Percentiles rank a stretch among this genome's conserved stretches.
Conservation (phyloP, 768 basidiomycete species). For the Kwoniella shandongensis region DNA sequence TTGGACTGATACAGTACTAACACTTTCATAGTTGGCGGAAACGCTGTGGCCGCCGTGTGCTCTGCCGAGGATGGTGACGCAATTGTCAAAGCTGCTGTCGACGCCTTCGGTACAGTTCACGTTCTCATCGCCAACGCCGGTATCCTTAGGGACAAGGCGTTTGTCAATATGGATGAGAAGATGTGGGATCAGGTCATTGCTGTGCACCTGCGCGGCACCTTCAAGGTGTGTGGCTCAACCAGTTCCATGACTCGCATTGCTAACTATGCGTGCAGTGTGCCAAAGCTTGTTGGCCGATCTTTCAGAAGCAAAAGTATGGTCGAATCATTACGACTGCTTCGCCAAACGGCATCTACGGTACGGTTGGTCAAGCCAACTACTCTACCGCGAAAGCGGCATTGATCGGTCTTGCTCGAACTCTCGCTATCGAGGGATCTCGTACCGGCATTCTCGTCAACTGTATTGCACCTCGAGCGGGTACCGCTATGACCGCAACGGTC, state of each 20-base stretch:
- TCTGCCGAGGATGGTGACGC: slow-evolving; percentile 89
- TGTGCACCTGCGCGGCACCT: slow-evolving; percentile 87
- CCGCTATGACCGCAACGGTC: slow-evolving; percentile 84
- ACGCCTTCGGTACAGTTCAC: slow-evolving; percentile 84
- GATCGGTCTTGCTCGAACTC: slow-evolving; percentile 81
- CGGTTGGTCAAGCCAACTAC: slow-evolving; percentile 95
- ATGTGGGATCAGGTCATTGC: slow-evolving; percentile 93
- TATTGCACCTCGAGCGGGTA: slow-evolving; percentile 83
- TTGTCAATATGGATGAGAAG: slow-evolving; percentile 79
- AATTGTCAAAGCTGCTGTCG: slow-evolving; percentile 81
- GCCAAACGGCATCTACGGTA: slow-evolving; percentile 88
- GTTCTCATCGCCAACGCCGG: slow-evolving; percentile 90
- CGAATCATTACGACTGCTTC: slow-evolving; percentile 93
- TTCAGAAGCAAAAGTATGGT: slow-evolving; percentile 94
- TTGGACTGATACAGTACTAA: neutral
- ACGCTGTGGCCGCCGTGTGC: slow-evolving; percentile 75
- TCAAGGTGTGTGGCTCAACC: slow-evolving; percentile 61
- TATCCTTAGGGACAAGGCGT: slow-evolving; percentile 89
- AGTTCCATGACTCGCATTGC: neutral
- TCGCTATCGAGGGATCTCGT: slow-evolving; percentile 87
- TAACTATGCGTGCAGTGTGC: slow-evolving; percentile 62
- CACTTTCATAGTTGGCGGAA: slow-evolving; percentile 70
- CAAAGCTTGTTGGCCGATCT: slow-evolving; percentile 93
- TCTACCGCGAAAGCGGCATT: slow-evolving; percentile 91
- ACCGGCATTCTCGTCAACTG: slow-evolving; percentile 87